Base-by-base conservation (phyloP, 2,329 filamentous ascomycete genomes). In the Zymoseptoria passerinii region DNA sequence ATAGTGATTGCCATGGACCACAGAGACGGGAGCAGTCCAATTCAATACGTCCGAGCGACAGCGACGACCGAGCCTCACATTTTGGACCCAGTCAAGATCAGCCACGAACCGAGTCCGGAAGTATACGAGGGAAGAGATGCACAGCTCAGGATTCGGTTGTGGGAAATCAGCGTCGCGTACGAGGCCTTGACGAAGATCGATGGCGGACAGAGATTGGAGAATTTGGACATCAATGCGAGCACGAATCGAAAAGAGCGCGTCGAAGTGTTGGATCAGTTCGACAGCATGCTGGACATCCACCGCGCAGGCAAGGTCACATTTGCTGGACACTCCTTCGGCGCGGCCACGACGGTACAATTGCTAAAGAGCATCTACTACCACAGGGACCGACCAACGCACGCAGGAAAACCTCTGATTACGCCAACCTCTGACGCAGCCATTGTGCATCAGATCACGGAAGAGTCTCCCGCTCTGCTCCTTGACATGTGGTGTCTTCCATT, bases 1-100 rank as follows among this genome's bases (percentile, higher is more conserved):
- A 83, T 94, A 7, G 89, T 95, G 1, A 77, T 92, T 55, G 90
- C 89, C 58, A 84, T 89, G 0, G 90, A 95, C 67, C 90, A 95
- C 70, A 82, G 90, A 50, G 90, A 95, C 67, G 89, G 89, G 54
- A 92, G 87, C 70, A 81, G 87, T 2, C 87, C 90, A 1, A 79
- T 90, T n/a, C 83, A 87, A 0, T 85, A 87, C 65, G 78, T 95
- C 50, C 84, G 88, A 27, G 78, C 82, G 7, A 82, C 86, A 1
- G 76, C 70, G 35, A 71, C 74, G 57, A 70, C 74, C 28, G 71
- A 73, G 56, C 64, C 71, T 13, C 71, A 70, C 53, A 70, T 67
- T n/a, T 70, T 81, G 6, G 70, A 75, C n/a, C 78, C 79, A 55
- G 68, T 67, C 19, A 75, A 71, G 18, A 73, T 80, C 18, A 70